Conservation (phyloP, 371 early-diverging fungal genomes). For the Umbelopsis sp. region DNA sequence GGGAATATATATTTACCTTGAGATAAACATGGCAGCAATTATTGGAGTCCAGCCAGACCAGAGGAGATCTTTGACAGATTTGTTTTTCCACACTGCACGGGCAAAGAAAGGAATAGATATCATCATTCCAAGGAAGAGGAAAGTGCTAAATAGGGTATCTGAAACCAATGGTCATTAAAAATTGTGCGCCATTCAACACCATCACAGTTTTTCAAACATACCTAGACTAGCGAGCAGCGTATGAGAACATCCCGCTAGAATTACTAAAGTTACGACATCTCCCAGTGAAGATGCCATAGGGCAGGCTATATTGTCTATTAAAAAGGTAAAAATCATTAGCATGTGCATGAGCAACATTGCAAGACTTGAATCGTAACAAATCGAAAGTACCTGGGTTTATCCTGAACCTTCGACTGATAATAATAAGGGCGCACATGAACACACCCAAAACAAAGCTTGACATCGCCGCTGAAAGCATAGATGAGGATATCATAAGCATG, state of each 20-base stretch:
- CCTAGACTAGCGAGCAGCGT: constrained; percentile 49
- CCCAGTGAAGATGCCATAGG: constrained; percentile 68
- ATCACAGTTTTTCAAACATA: constrained; percentile 29
- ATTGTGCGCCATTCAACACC: constrained; percentile 19
- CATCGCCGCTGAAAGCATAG: constrained; percentile 72
- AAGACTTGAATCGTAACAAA: too few species aligned
- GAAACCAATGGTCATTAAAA: constrained; percentile 17
- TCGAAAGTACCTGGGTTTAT: constrained; percentile 71
- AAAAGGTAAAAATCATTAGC: not conserved
- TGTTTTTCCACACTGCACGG: constrained; percentile 58
- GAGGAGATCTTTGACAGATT: constrained; percentile 65
- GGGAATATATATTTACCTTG: constrained; percentile 46
- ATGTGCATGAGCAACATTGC: constrained; percentile 30
- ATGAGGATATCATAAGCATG: constrained; percentile 67
- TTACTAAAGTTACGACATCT: constrained; percentile 65
- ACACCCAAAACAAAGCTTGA: constrained; percentile 74
- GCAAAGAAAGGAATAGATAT: constrained; percentile 59
- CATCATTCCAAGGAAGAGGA: constrained; percentile 49
- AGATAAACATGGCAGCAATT: constrained; percentile 76
- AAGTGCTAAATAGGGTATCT: constrained; percentile 54
- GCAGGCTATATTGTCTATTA: constrained; percentile 63
- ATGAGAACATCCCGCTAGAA: constrained; percentile 56
- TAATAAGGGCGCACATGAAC: constrained; percentile 71
- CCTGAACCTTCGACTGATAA: constrained; percentile 60
- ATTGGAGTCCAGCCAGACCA: constrained; percentile 79